Base-by-base conservation (phyloP, 208 protist genomes). In the Strigomonas galati region DNA sequence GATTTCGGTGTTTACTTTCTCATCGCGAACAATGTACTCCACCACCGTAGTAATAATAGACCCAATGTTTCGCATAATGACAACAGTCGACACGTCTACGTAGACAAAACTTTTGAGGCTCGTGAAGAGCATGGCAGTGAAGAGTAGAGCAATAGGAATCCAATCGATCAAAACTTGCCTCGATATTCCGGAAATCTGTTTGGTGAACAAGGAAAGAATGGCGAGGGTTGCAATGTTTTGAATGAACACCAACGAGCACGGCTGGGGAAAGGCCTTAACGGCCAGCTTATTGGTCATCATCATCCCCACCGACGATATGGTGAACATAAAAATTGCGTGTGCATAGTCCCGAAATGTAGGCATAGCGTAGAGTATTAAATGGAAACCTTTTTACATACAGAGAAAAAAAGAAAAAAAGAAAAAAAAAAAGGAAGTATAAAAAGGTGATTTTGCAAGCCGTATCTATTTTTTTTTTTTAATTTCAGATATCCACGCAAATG, bases 21-120 rank as follows among this genome's bases (percentile, higher is more conserved):
- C 56, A 27, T 31, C 56, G 1, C 31, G 32, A 19, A 62, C 56
- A 48, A 62, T 26, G 56, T 43, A 62, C 40, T 62, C 56, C 10
- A 62, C 56, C 9, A 62, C 56, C 2, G 30, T 62, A 7, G 56
- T 62, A 10, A 62, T 26, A 26, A 62, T 62, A n/a, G 56, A 62
- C 5, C 32, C 32, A 35, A 62, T 46, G 23, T 62, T 62, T 23
- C 56, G 27, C 19, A 62, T 28, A 62, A 62, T 62, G 4, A 62
- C 40, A 21, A 62, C 56, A 17, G 56, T 62, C 3, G 56, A 62
- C 32, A 62, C 56, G 32, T 62, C 46, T 7, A 71, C 69, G 56
- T 78, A 84, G 10, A 74, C 31, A 67, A 81, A 84, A 51, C 61
- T 78, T 63, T 79, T 64, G 46, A 79, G 66, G 62, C 59, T 74